Evolutionary conservation across 306 rosid species (phyloP), one percentile per base, ranked within the genome.

Genomic region (Lupinus albus): DNA sequence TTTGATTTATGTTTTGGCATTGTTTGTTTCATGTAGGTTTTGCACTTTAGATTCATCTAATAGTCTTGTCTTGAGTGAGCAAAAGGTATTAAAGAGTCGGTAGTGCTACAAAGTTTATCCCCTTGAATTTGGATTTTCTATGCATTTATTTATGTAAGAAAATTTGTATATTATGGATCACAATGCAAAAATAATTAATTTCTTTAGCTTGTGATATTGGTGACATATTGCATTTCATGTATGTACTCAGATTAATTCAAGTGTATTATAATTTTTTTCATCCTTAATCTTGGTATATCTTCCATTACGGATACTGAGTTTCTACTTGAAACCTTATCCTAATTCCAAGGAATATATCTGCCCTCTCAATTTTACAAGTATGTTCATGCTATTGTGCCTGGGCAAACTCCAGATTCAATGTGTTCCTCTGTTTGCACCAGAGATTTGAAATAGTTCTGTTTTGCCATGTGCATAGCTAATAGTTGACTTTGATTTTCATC

Each of bases 391-490:
- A 10, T 32, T 46, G 48, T 42, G 4, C 28, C 7, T 14, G 57
- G 15, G 52, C 2, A 64, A 39, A 21, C 18, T 53, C 39, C 53
- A 39, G 25, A 55, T 14, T 4, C 11, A 0, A 18, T 14, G 12
- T 55, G 25, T 10, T 16, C 30, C 17, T 10, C 55, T 25, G 32
- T 44, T 56, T 5, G 6, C 13, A 3, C 35, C 2, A 13, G 53
- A 21, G 28, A 67, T 57, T 61, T 8, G 58, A 39, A 58, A 21
- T 5, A 2, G 16, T 18, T 60, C 44, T 70, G 80, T 10, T 75
- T 52, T 59, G 56, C 7, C 33, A 70, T 50, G 14, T 8, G 47
- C 10, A 30, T 52, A 38, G 38, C 21, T 71, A 46, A 61, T 61
- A 21, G 20, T 68, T 60, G 47, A 67, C 70, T 21, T 21, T 21